Base-by-base conservation (phyloP, 2,329 filamentous ascomycete genomes). In the Paecilomyces variotii region DNA sequence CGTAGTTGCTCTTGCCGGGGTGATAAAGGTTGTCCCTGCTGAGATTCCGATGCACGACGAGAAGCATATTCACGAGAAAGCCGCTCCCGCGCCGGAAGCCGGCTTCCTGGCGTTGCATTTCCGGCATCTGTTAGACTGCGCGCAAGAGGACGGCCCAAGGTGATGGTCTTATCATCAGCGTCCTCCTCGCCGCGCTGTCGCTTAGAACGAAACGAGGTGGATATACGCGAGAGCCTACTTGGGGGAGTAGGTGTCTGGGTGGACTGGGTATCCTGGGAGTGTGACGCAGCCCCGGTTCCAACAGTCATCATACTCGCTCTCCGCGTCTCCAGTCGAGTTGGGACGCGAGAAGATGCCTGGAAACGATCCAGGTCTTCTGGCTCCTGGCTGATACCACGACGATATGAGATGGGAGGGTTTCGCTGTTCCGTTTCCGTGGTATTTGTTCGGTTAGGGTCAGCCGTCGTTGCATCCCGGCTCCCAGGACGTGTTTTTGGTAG, bases 61-160 rank as follows among this genome's bases (percentile, higher is more conserved):
- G 67, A 64, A 11, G 63, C 26, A 53, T 69, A 68, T 52, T 66
- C 67, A 53, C 69, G 68, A 14, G 69, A 68, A 28, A 68, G 59
- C 45, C 73, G 71, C 56, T 76, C 73, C 50, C 70, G 69, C 1
- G 71, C 67, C 6, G 70, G 64, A 5, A 67, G 65, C 10, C 67
- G 67, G 58, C 69, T 45, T 4, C n/a, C 67, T 4, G 63, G 61
- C n/a, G 64, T 64, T 30, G 69, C 65, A 34, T 65, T 70, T 25
- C 67, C 66, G 45, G 74, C 65, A 30, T 79, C 77, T 0, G 77
- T 78, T 68, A 74, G 72, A 28, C 76, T 75, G 58, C 77, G 69
- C 19, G 76, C 75, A 32, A 76, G 60, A 3, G 77, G 74, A 28
- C 76, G 74, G 45, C 59, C 65, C 30, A 66, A 65, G 3, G 70